These are phyloP conservation scores for Zizania palustris DNA, from an alignment of 202 grass and related monocot genomes.

Conservation along the genomic window DNA sequence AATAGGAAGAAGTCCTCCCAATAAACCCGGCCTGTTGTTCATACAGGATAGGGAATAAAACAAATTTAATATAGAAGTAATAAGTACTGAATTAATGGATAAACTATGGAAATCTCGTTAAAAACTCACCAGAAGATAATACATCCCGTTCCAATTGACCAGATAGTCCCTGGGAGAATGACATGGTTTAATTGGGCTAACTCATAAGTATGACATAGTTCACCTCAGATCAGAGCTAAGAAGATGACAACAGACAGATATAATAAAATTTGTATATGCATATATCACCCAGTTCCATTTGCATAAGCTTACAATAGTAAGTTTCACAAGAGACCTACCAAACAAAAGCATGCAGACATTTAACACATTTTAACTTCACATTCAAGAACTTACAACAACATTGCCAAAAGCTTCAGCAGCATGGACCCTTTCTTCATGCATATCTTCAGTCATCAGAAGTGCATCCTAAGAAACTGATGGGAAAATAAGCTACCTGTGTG, in stretches of 20 bases:
- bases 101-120: constrained; percentile 2
- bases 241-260: constrained; percentile 16
- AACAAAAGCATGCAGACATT: constrained; percentile 23
- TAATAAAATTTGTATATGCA: constrained; percentile 5
- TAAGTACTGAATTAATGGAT: neutral
- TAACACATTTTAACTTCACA: constrained; percentile 34
- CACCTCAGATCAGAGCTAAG: neutral
- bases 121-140: constrained; percentile 79
- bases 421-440: constrained; percentile 98
- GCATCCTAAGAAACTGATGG: constrained; percentile 72
- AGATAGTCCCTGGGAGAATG: constrained; percentile 69
- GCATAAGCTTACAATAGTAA: neutral
- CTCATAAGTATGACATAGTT: constrained; percentile 1
- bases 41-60: constrained; percentile 25
- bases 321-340: constrained; percentile 4
- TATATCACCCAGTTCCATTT: neutral
- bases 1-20: neutral
- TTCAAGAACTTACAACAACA: constrained; percentile 66
- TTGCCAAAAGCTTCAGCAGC: constrained; percentile 86
- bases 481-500: constrained; percentile 20
- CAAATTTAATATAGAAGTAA: constrained; percentile 26
- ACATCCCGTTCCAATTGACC: constrained; percentile 94
- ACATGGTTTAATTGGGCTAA: constrained; percentile 26
- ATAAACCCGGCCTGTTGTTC: neutral
- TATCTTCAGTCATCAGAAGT: constrained; percentile 98